Evolutionary conservation across 192 early-diverging fungal genomes (phyloP).

Genomic region (Coemansia sp.): DNA sequence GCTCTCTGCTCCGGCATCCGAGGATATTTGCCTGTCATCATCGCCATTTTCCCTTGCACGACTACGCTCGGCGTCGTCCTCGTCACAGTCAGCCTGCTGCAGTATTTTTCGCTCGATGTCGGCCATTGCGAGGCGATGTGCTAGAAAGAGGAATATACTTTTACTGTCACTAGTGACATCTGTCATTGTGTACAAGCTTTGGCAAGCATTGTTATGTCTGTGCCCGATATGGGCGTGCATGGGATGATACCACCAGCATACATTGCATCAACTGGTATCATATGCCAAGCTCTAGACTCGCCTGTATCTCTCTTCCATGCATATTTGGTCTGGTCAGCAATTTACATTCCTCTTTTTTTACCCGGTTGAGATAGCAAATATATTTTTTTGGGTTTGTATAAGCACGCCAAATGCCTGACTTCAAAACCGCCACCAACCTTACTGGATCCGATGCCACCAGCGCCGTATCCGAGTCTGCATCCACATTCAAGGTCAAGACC

Average conservation of each 20-base stretch:
- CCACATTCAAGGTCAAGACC: conserved; percentile 83
- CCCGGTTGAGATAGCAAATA: background rate
- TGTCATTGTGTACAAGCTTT: too few relatives aligned
- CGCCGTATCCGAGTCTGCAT: conserved; percentile 12
- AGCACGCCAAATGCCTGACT: conserved; percentile 9
- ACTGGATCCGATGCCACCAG: conserved; percentile 27
- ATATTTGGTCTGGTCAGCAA: too few relatives aligned
- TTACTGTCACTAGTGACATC: too few relatives aligned
- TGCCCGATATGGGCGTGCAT: background rate
- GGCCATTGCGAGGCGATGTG: conserved; percentile 10
- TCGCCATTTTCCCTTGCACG: conserved; percentile 12
- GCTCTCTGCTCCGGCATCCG: background rate
- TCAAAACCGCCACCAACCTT: conserved; percentile 57
- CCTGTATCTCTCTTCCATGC: background rate
- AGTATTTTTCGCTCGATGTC: conserved; percentile 16
- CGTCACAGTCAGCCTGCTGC: conserved; percentile 7
- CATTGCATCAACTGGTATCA: background rate
- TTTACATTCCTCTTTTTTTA: background rate
- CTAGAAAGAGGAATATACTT: too few relatives aligned
- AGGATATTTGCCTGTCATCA: background rate
- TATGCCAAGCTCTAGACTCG: background rate
- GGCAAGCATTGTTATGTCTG: background rate
- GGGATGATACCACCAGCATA: background rate
- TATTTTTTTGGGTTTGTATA: background rate
- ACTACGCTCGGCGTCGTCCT: conserved; percentile 8